Evolutionary conservation across 257 asterid genomes (phyloP), one percentile per base, ranked within the genome.

Genomic region (Solanum appendiculatum): DNA sequence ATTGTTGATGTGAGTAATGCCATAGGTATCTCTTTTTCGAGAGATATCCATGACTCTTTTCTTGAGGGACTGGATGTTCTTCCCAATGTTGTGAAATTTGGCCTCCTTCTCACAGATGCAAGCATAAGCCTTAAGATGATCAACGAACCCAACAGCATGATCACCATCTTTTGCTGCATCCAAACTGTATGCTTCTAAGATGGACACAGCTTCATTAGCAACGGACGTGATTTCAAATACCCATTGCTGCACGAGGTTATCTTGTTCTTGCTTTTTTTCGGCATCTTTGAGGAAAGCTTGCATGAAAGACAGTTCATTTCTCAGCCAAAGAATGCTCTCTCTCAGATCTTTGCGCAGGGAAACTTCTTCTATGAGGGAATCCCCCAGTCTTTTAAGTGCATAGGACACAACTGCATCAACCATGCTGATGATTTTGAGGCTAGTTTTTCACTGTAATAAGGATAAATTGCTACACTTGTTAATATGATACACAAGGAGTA

Each of bases 11-110:
- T 11, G 68, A 33, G 58, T 7, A 48, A 84, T 64, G 0, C 37
- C 86, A 64, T 84, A 84, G 20, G 86, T 84, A 66, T 37, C 86
- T 84, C 86, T 10, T 29, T 84, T 84, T 27, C 80, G 21, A 60
- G 86, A 84, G 4, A 84, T 66, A 84, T 82, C 86, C 14, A 82
- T 15, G 37, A 82, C 73, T 25, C 86, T 82, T 82, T 82, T 13
- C 86, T 31, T 82, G 86, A 82, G 86, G 21, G 86, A 82, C 46
- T 54, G 70, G 86, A 82, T 82, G 37, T 51, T 11, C 46, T 56
- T 54, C 46, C 69, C 72, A 15, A 82, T 16, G 68, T 21, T 39
- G 46, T 56, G 40, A 6, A 82, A 40, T 5, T 48, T 82, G 29
- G 86, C 73, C 68, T 82, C 31, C 25, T 51, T 51, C 21, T 82